A percentile compares a stretch with the other conserved stretches of the same genome.
Conservation (phyloP, 2,329 filamentous ascomycete genomes). For the Scorias spongiosa region DNA sequence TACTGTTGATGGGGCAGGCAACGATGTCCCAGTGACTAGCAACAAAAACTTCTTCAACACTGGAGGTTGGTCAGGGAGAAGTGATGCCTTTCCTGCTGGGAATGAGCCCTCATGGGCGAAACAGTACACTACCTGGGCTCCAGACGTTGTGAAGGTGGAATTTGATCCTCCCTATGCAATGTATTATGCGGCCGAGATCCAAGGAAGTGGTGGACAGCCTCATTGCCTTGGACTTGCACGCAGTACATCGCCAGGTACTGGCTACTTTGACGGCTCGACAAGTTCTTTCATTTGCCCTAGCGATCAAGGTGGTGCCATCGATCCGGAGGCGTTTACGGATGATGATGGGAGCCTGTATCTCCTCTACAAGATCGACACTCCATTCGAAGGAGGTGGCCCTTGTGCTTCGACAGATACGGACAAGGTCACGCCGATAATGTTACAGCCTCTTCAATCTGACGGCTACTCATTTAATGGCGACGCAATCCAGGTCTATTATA, state of each 20-base stretch:
- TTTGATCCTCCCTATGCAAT: slow-evolving; percentile 13
- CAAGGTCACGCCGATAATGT: slow-evolving; percentile 37
- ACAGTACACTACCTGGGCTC: slow-evolving; percentile 39
- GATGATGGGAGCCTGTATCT: slow-evolving; percentile 40
- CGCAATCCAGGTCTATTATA: slow-evolving; percentile 8
- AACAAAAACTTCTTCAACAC: slow-evolving; percentile 31
- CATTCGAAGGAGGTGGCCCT: slow-evolving; percentile 29
- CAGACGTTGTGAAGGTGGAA: slow-evolving; percentile 38
- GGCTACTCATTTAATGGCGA: slow-evolving; percentile 21
- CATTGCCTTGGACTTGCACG: slow-evolving; percentile 18
- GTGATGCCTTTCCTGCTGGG: slow-evolving; percentile 34
- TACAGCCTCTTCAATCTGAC: slow-evolving; percentile 37
- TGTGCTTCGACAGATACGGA: not conserved
- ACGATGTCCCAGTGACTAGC: slow-evolving; percentile 34
- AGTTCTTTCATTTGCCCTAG: slow-evolving; percentile 14
- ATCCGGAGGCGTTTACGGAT: slow-evolving; percentile 26
- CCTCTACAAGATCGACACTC: slow-evolving; percentile 53
- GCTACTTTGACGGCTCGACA: slow-evolving; percentile 9
- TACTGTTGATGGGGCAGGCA: slow-evolving; percentile 24
- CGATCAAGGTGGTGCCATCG: slow-evolving; percentile 16
- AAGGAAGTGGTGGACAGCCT: slow-evolving; percentile 7
- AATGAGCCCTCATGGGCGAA: slow-evolving; percentile 32
- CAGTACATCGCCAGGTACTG: slow-evolving; percentile 10
- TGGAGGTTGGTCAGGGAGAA: slow-evolving; percentile 23
- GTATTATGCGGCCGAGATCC: slow-evolving; percentile 17